phyloP scores from a whole-genome alignment of 176 grass and related monocot species.

The Rhynchospora pubera region DNA sequence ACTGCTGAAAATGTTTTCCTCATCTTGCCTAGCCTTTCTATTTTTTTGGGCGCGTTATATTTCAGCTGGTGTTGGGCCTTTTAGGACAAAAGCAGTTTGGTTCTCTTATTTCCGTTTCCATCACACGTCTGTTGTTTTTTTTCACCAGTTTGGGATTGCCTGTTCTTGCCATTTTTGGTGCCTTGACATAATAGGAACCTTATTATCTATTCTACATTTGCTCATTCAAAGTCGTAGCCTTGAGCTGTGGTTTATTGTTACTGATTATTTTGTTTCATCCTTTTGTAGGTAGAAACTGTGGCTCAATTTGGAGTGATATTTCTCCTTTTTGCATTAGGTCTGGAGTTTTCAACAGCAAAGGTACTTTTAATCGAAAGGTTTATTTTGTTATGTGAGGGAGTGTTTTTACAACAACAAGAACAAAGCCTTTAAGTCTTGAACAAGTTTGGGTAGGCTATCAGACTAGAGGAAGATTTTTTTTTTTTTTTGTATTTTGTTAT shows the following conservation, averaged over 20 bases:
- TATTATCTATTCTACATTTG: not conserved
- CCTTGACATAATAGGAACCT: not conserved
- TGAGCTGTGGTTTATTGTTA: not conserved
- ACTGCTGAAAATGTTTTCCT: not conserved
- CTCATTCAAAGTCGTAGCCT: not conserved
- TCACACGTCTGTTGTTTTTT: not conserved
- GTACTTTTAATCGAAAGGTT: conserved; percentile 26
- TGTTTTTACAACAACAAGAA: not conserved
- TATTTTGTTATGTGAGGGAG: not conserved
- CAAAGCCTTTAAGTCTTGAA: no score
- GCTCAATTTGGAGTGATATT: conserved; percentile 99
- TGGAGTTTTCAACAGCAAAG: conserved; percentile 93
- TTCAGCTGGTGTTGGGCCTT: not conserved
- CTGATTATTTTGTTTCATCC: not conserved
- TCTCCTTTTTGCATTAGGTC: conserved; percentile 93
- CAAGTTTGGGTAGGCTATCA: no score
- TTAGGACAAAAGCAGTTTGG: not conserved
- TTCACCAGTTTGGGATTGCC: not conserved
- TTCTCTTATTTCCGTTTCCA: not conserved
- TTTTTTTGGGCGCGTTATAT: not conserved
- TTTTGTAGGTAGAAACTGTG: conserved; percentile 89
- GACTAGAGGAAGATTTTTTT: no score
- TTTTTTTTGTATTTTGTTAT: not conserved
- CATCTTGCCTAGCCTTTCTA: not conserved
- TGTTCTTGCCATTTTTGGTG: not conserved